Evolutionary conservation across 208 protist species (phyloP), one percentile per base, ranked within the genome.

Genomic region (Acanthamoeba royreba): DNA sequence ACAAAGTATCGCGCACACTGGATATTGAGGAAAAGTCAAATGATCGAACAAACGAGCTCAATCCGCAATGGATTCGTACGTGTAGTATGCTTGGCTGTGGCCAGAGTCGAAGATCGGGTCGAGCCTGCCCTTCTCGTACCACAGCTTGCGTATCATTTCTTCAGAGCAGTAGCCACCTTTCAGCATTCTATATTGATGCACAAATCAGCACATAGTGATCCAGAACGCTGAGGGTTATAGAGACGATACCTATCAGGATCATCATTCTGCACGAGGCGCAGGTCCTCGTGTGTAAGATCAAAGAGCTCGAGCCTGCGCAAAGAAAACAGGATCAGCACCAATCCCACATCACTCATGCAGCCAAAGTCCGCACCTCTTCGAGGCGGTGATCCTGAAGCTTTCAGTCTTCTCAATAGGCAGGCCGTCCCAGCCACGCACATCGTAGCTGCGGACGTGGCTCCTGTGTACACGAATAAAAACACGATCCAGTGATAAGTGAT

Each of bases 41-140:
- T n/a, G 31, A 13, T 33, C 1, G 1, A 40, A 33, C 58, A 69
- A 35, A 1, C 4, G 4, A 35, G 58, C 49, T 25, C 13, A 55
- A 19, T 9, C 9, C 49, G 13, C n/a, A n/a, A n/a, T n/a, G n/a
- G n/a, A n/a, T n/a, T n/a, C 17, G 42, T 53, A 81, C 87, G 1
- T 92, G 63, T 79, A 92, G 53, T 91, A 91, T 2, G 43, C 55
- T 9, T 42, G 40, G n/a, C 40, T 49, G 53, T 91, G 52, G 63
- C 87, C 87, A 17, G 61, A 43, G 45, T 92, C 87, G 61, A 92
- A 92, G 45, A 92, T 40, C 15, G 38, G 42, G 42, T 92, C 87
- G 40, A 92, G 35, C 43, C 87, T 2, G 87, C 43, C 47, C 58
- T 92, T 92, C 33, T 72, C 45, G 35, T 79, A 15, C 87, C 87